Evolutionary conservation across 805 yeast species (phyloP), one percentile per base, ranked within the genome.

Genomic region (Saccharomyces kudriavzevii): DNA sequence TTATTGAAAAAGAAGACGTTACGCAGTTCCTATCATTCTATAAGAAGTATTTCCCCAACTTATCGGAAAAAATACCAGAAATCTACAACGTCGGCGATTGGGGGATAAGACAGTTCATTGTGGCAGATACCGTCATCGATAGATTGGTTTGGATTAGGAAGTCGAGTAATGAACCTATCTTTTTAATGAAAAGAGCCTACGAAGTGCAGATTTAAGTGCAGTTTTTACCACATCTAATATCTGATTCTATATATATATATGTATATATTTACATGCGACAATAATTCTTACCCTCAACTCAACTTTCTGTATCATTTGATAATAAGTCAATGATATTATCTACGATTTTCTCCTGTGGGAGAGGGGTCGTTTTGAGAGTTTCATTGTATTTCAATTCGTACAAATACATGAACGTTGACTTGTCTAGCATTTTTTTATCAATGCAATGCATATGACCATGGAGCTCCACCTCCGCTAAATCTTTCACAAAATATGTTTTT

Each of bases 111-210:
- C 67, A 63, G 30, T 73, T 75, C 54, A 69, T 75, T 27, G 61
- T 75, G 10, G 81, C 84, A 48, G 80, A 79, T 28, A 74, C 72
- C 47, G 73, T 81, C n/a, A 68, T 80, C 56, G 85, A 81, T 58
- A 70, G 73, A 30, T 63, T 80, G 11, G 74, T 81, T 45, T 82
- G 82, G 70, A 68, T 63, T 2, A 68, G 74, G 55, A 64, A 62
- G 30, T 51, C 61, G 8, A 74, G 68, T 31, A 64, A 68, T 13
- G 79, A 74, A 52, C 66, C 72, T 5, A 64, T 66, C 45, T 65
- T 75, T 43, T 48, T 74, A 8, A 65, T 68, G 45, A 62, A 63
- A 43, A 53, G 56, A 25, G 29, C 20, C 14, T 24, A 35, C 13
- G 43, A 35, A 4, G 5, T 35, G 11, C 43, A 35, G 43, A 5